A percentile compares a stretch with the other conserved stretches of the same genome.
Conservation (phyloP, 2,329 filamentous ascomycete genomes). For the Alternaria gansuensis region DNA sequence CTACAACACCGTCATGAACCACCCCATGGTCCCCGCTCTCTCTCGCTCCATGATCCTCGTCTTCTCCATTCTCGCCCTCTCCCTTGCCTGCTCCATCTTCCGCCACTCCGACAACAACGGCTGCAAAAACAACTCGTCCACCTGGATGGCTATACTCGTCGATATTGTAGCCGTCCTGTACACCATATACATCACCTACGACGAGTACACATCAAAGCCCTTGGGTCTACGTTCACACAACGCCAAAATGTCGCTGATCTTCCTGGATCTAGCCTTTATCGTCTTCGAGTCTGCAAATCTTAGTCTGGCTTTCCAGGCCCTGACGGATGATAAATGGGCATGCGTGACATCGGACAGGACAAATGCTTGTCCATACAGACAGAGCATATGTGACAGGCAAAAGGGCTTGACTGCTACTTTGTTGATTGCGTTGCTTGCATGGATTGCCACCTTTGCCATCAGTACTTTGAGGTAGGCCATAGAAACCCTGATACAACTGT, state of each 20-base stretch:
- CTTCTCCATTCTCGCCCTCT: slow-evolving; percentile 83
- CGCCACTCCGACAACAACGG: slow-evolving; percentile 53
- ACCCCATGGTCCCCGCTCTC: slow-evolving; percentile 83
- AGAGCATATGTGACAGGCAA: slow-evolving; percentile 67
- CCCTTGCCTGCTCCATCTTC: slow-evolving; percentile 78
- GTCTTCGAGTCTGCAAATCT: slow-evolving; percentile 96
- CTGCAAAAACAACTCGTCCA: slow-evolving; percentile 66
- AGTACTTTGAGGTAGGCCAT: slow-evolving; percentile 61
- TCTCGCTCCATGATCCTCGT: slow-evolving; percentile 84
- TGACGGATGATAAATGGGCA: slow-evolving; percentile 69
- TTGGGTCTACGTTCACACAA: slow-evolving; percentile 83
- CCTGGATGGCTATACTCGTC: slow-evolving; percentile 87
- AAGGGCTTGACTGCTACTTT: slow-evolving; percentile 80
- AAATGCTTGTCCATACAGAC: slow-evolving; percentile 40
- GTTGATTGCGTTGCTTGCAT: slow-evolving; percentile 83
- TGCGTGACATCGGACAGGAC: slow-evolving; percentile 44
- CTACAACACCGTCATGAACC: slow-evolving; percentile 75
- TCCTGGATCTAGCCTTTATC: slow-evolving; percentile 94
- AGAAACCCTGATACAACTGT: neutral
- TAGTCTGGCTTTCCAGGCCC: slow-evolving; percentile 84
- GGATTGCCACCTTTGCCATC: slow-evolving; percentile 88
- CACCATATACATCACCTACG: slow-evolving; percentile 90
- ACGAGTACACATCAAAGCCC: slow-evolving; percentile 95
- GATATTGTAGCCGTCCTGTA: slow-evolving; percentile 90
- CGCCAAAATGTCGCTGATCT: slow-evolving; percentile 86